Percentiles rank a stretch among this genome's conserved stretches.
Conservation (phyloP, 2,329 filamentous ascomycete genomes). For the Neofusicoccum kwambonambiense region DNA sequence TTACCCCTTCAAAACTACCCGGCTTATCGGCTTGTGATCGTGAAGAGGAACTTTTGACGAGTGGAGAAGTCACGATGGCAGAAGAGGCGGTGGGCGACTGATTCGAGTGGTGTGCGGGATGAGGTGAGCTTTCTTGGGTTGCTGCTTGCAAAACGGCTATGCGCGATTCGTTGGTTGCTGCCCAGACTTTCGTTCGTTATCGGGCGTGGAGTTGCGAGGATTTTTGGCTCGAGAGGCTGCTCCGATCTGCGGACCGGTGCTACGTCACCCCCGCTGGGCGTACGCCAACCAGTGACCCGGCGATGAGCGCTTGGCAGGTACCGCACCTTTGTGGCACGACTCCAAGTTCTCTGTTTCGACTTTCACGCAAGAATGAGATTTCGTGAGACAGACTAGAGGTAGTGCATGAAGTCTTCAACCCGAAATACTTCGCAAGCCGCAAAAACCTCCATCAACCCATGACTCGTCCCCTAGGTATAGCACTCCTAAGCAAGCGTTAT, state of each 20-base stretch:
- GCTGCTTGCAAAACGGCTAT: neutral
- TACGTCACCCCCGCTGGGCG: neutral
- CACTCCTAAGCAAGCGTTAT: neutral
- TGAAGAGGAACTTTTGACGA: conserved; percentile 16
- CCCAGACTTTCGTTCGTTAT: neutral
- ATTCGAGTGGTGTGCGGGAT: neutral
- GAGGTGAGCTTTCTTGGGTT: neutral
- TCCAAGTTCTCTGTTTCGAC: too few species aligned
- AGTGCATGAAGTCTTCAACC: too few species aligned
- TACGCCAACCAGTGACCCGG: neutral
- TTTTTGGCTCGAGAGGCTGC: conserved; percentile 3
- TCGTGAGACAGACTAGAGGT: neutral
- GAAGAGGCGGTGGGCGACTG: neutral
- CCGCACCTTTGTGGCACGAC: neutral
- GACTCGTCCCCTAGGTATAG: neutral
- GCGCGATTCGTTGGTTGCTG: neutral
- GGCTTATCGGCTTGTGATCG: conserved; percentile 9
- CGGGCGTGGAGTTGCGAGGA: neutral
- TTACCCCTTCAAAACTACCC: conserved; percentile 19
- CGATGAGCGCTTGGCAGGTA: neutral
- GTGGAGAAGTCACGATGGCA: neutral
- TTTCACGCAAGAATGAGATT: too few species aligned
- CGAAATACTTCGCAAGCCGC: neutral
- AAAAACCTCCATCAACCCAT: neutral
- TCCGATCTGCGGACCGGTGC: neutral